Evolutionary conservation across 345 rosid genomes (phyloP).

Genomic region (Psidium guajava): DNA sequence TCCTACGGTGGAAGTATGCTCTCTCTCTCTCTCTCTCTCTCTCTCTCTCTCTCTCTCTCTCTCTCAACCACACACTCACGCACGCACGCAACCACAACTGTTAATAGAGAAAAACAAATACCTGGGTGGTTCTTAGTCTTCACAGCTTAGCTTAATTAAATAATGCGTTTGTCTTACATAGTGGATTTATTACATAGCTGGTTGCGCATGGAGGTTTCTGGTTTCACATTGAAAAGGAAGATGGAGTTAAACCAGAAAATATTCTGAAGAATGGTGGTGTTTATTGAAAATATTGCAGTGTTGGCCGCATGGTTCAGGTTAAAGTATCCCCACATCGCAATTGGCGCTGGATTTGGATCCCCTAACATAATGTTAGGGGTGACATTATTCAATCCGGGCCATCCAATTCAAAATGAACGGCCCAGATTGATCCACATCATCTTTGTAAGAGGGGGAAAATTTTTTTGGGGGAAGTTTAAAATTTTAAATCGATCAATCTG

Average conservation of each 20-base stretch:
- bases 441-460: no score
- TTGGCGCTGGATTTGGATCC: no score
- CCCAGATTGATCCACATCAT: no score
- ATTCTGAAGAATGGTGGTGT: neutral
- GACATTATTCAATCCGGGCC: no score
- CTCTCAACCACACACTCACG: neutral
- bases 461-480: no score
- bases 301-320: conserved; percentile 85
- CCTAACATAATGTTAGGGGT: no score
- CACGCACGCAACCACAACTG: no score
- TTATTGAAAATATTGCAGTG: conserved; percentile 29
- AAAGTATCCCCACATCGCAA: conserved; percentile 65
- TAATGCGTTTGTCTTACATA: neutral
- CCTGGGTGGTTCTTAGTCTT: neutral
- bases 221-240: neutral
- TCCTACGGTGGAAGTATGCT: conserved; percentile 80
- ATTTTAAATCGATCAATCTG: no score
- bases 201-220: neutral
- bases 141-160: neutral
- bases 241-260: neutral
- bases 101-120: neutral
- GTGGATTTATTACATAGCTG: neutral
- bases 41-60: neutral
- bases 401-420: no score
- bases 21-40: neutral